These are phyloP conservation scores for Iris pallida DNA, from an alignment of 116 monocot species.

Conservation along the genomic window DNA sequence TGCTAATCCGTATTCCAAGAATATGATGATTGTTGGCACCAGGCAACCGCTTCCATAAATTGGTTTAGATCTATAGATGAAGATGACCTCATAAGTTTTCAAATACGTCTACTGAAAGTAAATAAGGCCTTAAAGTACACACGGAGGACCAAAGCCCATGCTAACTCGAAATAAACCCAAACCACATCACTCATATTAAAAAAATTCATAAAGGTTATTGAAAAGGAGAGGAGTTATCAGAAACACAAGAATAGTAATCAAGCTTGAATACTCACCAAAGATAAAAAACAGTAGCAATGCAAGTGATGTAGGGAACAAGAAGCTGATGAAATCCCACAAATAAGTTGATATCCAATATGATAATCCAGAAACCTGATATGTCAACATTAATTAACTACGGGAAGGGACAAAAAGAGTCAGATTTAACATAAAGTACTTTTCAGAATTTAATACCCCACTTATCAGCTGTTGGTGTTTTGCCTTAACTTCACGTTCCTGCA, in stretches of 20 bases:
- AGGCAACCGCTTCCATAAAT: slow-evolving; percentile 71
- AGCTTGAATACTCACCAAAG: slow-evolving; percentile 52
- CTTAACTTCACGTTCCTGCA: slow-evolving; percentile 91
- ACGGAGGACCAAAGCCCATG: background rate
- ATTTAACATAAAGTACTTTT: too few species aligned
- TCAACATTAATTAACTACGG: slow-evolving; percentile 2
- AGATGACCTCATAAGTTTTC: slow-evolving; percentile 5
- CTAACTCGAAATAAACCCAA: background rate
- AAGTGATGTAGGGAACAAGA: slow-evolving; percentile 67
- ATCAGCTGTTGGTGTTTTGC: slow-evolving; percentile 94
- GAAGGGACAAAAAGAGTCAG: background rate
- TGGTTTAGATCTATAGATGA: slow-evolving; percentile 54
- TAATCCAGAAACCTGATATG: slow-evolving; percentile 64
- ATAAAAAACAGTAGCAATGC: slow-evolving; percentile 72
- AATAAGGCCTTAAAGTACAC: background rate
- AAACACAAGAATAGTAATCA: slow-evolving; percentile 1
- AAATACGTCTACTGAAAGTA: background rate
- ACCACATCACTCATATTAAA: background rate
- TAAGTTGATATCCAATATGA: slow-evolving; percentile 91
- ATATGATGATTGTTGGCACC: slow-evolving; percentile 55
- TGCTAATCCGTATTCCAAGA: slow-evolving; percentile 77
- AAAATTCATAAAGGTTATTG: background rate
- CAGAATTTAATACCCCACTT: slow-evolving; percentile 63
- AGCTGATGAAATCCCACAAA: slow-evolving; percentile 93
- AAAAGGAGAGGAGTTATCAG: background rate